These are phyloP conservation scores for Rhododendron mucronatum DNA, from an alignment of 148 eudicot genomes.

Conservation along the genomic window DNA sequence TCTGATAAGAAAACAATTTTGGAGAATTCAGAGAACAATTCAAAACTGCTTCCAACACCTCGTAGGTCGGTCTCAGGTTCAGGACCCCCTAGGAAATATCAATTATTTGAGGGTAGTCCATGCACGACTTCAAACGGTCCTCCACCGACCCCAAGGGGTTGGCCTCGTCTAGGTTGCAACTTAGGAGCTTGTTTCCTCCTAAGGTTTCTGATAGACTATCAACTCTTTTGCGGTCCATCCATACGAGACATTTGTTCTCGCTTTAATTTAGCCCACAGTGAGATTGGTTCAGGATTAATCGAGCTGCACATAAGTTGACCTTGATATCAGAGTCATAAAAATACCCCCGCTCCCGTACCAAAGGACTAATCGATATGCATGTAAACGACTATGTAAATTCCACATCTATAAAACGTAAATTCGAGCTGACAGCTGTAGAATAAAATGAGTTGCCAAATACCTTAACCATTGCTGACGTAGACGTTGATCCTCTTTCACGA, in stretches of 20 bases:
- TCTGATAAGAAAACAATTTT: background rate
- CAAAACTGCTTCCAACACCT: background rate
- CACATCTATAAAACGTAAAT: background rate
- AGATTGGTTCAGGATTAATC: too few species aligned
- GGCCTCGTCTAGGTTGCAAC: background rate
- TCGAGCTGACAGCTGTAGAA: background rate
- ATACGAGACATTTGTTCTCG: too few species aligned
- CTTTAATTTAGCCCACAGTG: too few species aligned
- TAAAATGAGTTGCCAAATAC: background rate
- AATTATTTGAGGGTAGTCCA: background rate
- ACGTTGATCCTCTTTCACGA: background rate
- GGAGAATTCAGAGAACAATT: too few species aligned
- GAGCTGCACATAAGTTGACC: too few species aligned
- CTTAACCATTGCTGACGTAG: background rate
- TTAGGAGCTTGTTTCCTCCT: too few species aligned
- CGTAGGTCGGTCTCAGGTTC: background rate
- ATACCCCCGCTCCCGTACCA: too few species aligned
- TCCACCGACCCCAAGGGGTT: background rate
- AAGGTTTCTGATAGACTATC: too few species aligned
- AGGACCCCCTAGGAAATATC: background rate
- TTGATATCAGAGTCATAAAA: too few species aligned
- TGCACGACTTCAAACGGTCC: background rate
- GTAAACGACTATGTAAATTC: too few species aligned
- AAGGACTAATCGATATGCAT: too few species aligned
- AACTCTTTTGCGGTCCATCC: too few species aligned